phyloP scores from a whole-genome alignment of 176 grass and related monocot species.

The Hyparrhenia diplandra region DNA sequence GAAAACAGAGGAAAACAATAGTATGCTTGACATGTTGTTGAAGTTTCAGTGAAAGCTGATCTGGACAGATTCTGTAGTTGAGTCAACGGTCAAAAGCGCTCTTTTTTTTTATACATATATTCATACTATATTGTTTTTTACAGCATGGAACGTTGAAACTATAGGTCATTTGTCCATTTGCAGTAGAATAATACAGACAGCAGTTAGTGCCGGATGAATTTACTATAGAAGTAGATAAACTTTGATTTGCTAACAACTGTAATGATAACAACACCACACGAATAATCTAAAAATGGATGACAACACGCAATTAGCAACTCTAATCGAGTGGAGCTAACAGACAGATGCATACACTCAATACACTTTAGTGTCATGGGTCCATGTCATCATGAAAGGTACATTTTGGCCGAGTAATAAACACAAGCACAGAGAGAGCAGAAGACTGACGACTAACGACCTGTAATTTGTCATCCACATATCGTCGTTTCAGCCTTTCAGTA shows the following conservation, averaged over 20 bases:
- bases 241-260: neutral
- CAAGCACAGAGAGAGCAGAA: neutral
- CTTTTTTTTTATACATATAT: neutral
- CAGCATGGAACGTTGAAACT: neutral
- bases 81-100: neutral
- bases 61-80: neutral
- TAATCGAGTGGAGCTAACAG: neutral
- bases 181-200: neutral
- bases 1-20: neutral
- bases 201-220: neutral
- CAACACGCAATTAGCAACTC: neutral
- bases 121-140: neutral
- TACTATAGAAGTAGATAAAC: neutral
- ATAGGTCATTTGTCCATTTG: neutral
- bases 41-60: neutral
- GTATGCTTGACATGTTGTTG: neutral
- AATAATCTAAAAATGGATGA: neutral
- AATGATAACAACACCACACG: neutral
- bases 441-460: neutral
- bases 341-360: neutral
- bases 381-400: constrained; percentile 24
- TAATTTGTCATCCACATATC: constrained; percentile 20
- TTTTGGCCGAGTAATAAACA: neutral
- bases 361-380: neutral
- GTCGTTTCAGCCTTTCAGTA: constrained; percentile 15